Evolutionary conservation across 2,329 filamentous ascomycete genomes (phyloP), one percentile per base, ranked within the genome.

Genomic region (Penicillium decumbens): DNA sequence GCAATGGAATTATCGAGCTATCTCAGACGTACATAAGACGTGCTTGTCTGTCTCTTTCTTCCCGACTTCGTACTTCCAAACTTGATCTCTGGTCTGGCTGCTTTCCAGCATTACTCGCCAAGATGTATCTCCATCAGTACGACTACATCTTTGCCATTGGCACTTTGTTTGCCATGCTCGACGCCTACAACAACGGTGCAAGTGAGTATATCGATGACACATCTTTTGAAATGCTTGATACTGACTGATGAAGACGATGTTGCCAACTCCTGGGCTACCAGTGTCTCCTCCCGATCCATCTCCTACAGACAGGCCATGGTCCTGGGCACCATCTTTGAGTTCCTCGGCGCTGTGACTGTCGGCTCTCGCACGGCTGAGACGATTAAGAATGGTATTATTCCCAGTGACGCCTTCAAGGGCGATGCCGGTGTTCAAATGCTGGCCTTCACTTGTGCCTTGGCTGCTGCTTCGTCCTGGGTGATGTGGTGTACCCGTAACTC

Each of bases 201-300:
- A 88, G 84, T 88, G 73, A 72, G 83, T 80, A 18, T 50, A 43
- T n/a, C 20, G 18, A 9, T 12, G 4, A 8, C 1, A 20, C 10
- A 18, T 27, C 20, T 12, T 18, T 13, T 24, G 10, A 6, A 20
- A 20, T n/a, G n/a, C 7, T 18, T 13, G 0, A 6, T 38, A 15
- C 24, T 33, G 7, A 20, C 41, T 51, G 33, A 41, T 18, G 4
- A 5, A 67, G 65, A 90, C 71, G 88, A 91, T 85, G 87, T 92
- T 49, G 87, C 88, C 65, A 92, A 92, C 72, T 76, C 87, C 43
- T 91, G 86, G 84, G 87, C 87, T 6, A 91, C 88, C 60, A 85
- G 81, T 62, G 87, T 91, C 51, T 90, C 87, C 18, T 90, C 87
- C n/a, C 75, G 87, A 46, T 90, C 87, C 57, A 58, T 67, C 50